phyloP scores from a whole-genome alignment of 2,329 filamentous ascomycete species.

The Calonectria leucothoes region DNA sequence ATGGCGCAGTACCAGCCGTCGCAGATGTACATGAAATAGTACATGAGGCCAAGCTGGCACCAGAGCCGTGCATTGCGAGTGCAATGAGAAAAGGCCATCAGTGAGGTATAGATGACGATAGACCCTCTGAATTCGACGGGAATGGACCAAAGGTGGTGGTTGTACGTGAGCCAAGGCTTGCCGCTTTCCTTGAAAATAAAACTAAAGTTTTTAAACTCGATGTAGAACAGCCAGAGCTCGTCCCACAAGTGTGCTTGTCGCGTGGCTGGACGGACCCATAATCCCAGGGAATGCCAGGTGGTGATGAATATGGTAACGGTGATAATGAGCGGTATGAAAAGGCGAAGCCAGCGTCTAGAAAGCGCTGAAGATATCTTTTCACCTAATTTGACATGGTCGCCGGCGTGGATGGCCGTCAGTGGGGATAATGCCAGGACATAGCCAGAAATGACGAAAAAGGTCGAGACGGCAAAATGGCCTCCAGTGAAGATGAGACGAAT shows the following conservation, averaged over 20 bases:
- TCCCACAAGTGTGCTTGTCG: slow-evolving; percentile 55
- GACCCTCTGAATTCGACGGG: slow-evolving; percentile 74
- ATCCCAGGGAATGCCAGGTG: slow-evolving; percentile 64
- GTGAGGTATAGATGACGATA: slow-evolving; percentile 68
- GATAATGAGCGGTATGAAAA: slow-evolving; percentile 63
- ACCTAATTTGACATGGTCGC: slow-evolving; percentile 54
- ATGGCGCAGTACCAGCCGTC: slow-evolving; percentile 73
- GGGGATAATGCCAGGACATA: slow-evolving; percentile 67
- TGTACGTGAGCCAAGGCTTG: slow-evolving; percentile 62
- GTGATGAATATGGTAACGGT: slow-evolving; percentile 64
- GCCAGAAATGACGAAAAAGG: slow-evolving; percentile 69
- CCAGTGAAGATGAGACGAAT: slow-evolving; percentile 71
- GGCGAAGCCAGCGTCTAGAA: slow-evolving; percentile 61
- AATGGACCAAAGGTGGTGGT: slow-evolving; percentile 73
- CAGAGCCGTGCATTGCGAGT: slow-evolving; percentile 65
- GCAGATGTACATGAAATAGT: slow-evolving; percentile 75
- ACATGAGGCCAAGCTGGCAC: slow-evolving; percentile 63
- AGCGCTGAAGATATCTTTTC: slow-evolving; percentile 60
- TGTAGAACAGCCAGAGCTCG: slow-evolving; percentile 62
- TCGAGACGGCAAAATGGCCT: slow-evolving; percentile 69
- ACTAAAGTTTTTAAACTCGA: slow-evolving; percentile 76
- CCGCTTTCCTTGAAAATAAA: slow-evolving; percentile 72
- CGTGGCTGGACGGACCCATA: slow-evolving; percentile 54
- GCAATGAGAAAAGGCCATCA: slow-evolving; percentile 68
- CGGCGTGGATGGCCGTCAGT: slow-evolving; percentile 56